Base-by-base conservation (phyloP, 1,284 basidiomycete species). In the Rhodotorula glutinis region DNA sequence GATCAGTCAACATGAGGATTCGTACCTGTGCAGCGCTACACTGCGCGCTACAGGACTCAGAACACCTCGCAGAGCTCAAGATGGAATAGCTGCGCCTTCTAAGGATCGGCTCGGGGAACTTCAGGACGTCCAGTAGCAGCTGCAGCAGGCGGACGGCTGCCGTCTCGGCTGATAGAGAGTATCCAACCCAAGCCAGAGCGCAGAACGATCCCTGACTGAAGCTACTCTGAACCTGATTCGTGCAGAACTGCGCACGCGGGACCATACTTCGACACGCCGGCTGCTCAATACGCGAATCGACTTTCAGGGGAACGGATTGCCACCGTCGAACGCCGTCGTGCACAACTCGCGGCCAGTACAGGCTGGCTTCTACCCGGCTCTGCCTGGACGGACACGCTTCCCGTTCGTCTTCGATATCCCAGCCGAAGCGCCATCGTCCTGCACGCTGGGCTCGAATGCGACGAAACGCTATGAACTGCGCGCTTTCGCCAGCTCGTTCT, bases 361-460 rank as follows among this genome's bases (percentile, higher is more conserved):
- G 27, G 63, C 66, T 25, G 29, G 41, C 17, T 75, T 71, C 60
- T 77, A 71, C 52, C 73, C 73, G 7, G 76, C 76, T 1, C 67
- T 75, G 9, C 60, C 70, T 51, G 76, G 76, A n/a, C 67, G 69
- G n/a, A 77, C 76, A 9, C 70, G 75, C 52, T 77, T 77, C 66
- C 66, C 67, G 23, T 76, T 77, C 64, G 57, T 60, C 4, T 77
- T 77, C 59, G 57, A 59, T 16, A 53, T 77, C 17, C 75, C 76
- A 11, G 62, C 63, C 17, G 58, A 65, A 23, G 51, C 65, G 11
- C 75, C 76, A 14, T 76, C 76, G 16, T 75, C 75, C 4, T 72
- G 63, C 40, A 30, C 66, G 9, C 75, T 77, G 58, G 73, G 72
- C 27, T 61, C 65, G n/a, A 71, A 73, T 53, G 76, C 73, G 16